Percentiles rank a stretch among this genome's conserved stretches.
Evolutionary conservation across 495 filamentous ascomycete genomes (phyloP).

Genomic region (Neurospora discreta): DNA sequence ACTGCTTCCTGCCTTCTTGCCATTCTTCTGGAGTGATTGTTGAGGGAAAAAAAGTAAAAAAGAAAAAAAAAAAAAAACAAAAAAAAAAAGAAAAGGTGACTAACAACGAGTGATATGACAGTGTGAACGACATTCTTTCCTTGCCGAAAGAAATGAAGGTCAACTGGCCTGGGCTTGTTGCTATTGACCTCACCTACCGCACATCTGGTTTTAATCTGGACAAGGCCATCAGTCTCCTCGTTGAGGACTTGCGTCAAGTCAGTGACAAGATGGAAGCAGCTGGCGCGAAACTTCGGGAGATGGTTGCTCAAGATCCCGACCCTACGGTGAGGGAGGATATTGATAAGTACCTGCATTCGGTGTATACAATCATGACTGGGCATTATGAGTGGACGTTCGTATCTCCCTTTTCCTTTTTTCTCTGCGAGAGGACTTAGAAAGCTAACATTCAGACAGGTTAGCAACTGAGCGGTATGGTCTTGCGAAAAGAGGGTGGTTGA

Average conservation of each 20-base stretch:
- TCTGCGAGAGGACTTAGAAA: not conserved
- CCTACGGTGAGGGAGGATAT: not conserved
- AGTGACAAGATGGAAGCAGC: not conserved
- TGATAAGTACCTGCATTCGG: not conserved
- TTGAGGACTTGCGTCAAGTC: not conserved
- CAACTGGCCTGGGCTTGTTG: conserved; percentile 6
- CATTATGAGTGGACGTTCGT: conserved; percentile 8
- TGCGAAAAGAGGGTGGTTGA: not conserved
- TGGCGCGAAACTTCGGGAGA: not conserved
- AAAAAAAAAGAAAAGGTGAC: no score
- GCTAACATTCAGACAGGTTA: not conserved
- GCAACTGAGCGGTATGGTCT: conserved; percentile 7
- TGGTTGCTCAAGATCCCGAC: not conserved
- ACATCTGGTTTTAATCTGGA: not conserved
- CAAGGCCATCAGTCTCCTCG: not conserved
- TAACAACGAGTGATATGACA: not conserved
- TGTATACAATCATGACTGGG: conserved; percentile 5
- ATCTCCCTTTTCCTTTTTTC: not conserved
- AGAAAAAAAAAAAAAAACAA: no score
- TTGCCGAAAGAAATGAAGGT: conserved; percentile 24
- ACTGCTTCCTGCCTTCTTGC: not conserved
- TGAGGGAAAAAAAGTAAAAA: no score
- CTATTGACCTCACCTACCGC: conserved; percentile 3
- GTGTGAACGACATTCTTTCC: conserved; percentile 22
- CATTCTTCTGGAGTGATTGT: not conserved